Evolutionary conservation across 805 yeast species (phyloP), one percentile per base, ranked within the genome.

Genomic region (Starmerella ratchasimensis): DNA sequence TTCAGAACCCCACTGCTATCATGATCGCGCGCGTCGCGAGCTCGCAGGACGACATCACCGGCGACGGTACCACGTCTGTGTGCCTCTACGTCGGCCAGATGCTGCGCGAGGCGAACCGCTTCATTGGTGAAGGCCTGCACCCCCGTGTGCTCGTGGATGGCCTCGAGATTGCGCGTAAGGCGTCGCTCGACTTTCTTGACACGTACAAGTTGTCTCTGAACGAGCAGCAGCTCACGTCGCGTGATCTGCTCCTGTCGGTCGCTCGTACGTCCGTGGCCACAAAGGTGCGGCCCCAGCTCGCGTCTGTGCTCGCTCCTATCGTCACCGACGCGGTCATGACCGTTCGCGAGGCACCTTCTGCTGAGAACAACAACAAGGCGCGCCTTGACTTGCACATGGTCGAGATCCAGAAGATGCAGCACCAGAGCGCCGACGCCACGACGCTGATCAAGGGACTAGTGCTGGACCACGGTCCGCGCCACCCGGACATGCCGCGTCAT

Each of bases 1-100:
- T 88, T 60, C 90, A 80, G 57, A 76, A 80, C 45, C 93, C 93
- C 9, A 80, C 93, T 3, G 93, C 93, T 0, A 80, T 80, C 25
- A 74, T 80, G 80, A 80, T 80, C 62, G 67, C 98, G 3, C 71
- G 97, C 48, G 98, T 97, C 11, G 98, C 98, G 34, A 75, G 94
- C 32, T 96, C 98, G 0, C 98, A 90, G 62, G 98, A 90, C 59
- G 98, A 90, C 60, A 83, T 90, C 56, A 81, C 97, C n/a, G 98
- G 98, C 35, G 98, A 90, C 61, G 98, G 98, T 47, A 90, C 98
- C 38, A 88, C 97, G 5, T 80, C 95, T 2, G 98, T 90, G 38
- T 88, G 86, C 31, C 67, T 93, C 45, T 69, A 86, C 38, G 98
- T 90, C 30, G 98, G 98, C 39, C 96, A 88, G 59, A 65, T 90